These are phyloP conservation scores for Microsporum audouinii DNA, from an alignment of 2,329 filamentous ascomycete species.

Conservation along the genomic window DNA sequence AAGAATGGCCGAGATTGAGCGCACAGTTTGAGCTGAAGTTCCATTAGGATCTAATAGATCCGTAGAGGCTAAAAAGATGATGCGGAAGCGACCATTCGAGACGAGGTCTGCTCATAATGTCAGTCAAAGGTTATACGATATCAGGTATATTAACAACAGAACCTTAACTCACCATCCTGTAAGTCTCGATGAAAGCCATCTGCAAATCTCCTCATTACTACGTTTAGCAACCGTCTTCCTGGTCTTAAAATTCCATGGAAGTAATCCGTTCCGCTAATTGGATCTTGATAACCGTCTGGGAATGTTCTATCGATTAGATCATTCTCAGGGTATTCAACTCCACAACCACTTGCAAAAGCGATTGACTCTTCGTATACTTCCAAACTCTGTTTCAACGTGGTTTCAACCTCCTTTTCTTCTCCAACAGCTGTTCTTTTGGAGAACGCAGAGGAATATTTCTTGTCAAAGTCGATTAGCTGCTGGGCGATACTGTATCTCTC, in stretches of 20 bases:
- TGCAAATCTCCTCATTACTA: conserved; percentile 26
- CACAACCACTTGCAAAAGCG: conserved; percentile 31
- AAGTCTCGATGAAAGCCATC: conserved; percentile 27
- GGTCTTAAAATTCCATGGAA: conserved; percentile 26
- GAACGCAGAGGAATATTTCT: conserved; percentile 30
- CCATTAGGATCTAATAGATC: conserved; percentile 26
- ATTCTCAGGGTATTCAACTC: conserved; percentile 28
- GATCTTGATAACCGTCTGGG: conserved; percentile 12
- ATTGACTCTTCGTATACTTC: conserved; percentile 29
- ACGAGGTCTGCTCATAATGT: conserved; percentile 21
- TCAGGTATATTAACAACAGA: not conserved
- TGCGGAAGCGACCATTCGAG: conserved; percentile 29
- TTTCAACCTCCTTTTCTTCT: conserved; percentile 16
- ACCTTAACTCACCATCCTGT: conserved; percentile 22
- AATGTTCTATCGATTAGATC: conserved; percentile 19
- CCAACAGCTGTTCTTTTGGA: conserved; percentile 27
- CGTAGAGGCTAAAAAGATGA: conserved; percentile 25
- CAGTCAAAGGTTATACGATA: not conserved
- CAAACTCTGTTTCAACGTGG: conserved; percentile 28
- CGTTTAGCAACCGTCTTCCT: conserved; percentile 27
- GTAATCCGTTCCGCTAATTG: conserved; percentile 25
- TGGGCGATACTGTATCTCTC: conserved; percentile 30
- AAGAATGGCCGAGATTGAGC: not conserved
- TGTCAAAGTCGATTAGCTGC: conserved; percentile 32
- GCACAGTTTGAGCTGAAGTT: conserved; percentile 11